Evolutionary conservation across 192 early-diverging fungal species (phyloP).

Genomic region (Nowakowskiella sp.): DNA sequence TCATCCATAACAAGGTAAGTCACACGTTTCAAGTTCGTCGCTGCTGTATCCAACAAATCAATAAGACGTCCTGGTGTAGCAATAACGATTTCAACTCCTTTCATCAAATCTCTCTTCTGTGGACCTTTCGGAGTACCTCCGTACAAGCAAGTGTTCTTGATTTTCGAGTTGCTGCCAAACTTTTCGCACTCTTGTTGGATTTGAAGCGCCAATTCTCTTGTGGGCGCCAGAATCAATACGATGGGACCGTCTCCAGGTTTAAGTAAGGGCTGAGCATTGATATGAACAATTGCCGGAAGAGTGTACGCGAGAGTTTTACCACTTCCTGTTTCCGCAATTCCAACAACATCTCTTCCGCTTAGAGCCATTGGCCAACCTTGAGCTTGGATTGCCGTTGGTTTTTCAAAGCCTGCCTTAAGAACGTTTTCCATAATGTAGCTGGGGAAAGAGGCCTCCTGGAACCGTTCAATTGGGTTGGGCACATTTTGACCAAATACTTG

Average conservation of each 20-base stretch:
- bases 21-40: slow-evolving; percentile 86
- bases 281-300: slow-evolving; percentile 94
- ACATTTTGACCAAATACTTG: slow-evolving; percentile 73
- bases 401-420: slow-evolving; percentile 69
- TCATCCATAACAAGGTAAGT: slow-evolving; percentile 97
- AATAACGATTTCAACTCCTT: slow-evolving; percentile 93
- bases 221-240: slow-evolving; percentile 91
- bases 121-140: slow-evolving; percentile 88
- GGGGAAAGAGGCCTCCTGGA: slow-evolving; percentile 89
- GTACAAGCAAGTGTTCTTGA: slow-evolving; percentile 92
- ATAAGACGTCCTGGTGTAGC: slow-evolving; percentile 97
- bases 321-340: slow-evolving; percentile 78
- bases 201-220: slow-evolving; percentile 94
- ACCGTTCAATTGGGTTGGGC: slow-evolving; percentile 81
- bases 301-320: slow-evolving; percentile 95
- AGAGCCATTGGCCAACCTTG: slow-evolving; percentile 99
- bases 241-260: slow-evolving; percentile 93
- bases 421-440: slow-evolving; percentile 86
- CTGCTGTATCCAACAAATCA: slow-evolving; percentile 85
- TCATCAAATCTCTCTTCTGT: slow-evolving; percentile 77
- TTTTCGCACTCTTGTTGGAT: slow-evolving; percentile 93
- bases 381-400: slow-evolving; percentile 89
- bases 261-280: slow-evolving; percentile 92
- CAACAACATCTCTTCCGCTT: slow-evolving; percentile 88
- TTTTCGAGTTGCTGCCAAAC: slow-evolving; percentile 78